A percentile compares a stretch with the other conserved stretches of the same genome.
Conservation (phyloP, 2,329 filamentous ascomycete genomes). For the Alternaria triticimaculans region DNA sequence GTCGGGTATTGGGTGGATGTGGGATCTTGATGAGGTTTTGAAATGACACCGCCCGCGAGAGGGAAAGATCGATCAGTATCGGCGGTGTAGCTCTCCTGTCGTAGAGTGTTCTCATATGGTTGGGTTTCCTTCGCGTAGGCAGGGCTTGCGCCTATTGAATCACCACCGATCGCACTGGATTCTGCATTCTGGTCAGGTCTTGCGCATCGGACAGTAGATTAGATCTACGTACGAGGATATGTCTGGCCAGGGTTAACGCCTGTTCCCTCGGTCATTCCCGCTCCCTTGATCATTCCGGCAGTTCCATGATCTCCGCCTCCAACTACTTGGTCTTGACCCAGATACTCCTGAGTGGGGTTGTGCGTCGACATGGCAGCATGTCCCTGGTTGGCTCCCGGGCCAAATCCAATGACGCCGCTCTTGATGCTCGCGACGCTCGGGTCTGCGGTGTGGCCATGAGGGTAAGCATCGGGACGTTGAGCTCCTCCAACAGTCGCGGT, state of each 20-base stretch:
- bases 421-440: slow-evolving; percentile 49
- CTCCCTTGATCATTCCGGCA: slow-evolving; percentile 9
- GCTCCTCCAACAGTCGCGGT: slow-evolving; percentile 6
- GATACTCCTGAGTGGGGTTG: slow-evolving; percentile 15
- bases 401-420: slow-evolving; percentile 49
- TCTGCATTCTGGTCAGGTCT: slow-evolving; percentile 18
- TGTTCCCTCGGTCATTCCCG: slow-evolving; percentile 1
- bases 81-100: slow-evolving; percentile 23
- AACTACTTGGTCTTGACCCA: slow-evolving; percentile 22
- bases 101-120: slow-evolving; percentile 14
- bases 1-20: slow-evolving; percentile 1
- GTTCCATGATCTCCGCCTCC: slow-evolving; percentile 23
- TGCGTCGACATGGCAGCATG: slow-evolving; percentile 35
- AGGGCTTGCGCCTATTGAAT: slow-evolving; percentile 1
- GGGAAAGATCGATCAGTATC: slow-evolving; percentile 45
- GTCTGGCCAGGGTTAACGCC: slow-evolving; percentile 12
- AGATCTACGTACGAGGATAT: slow-evolving; percentile 29
- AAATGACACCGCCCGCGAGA: slow-evolving; percentile 42
- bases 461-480: slow-evolving; percentile 27
- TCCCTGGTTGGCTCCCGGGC: slow-evolving; percentile 22
- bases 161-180: background rate
- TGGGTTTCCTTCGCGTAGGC: background rate
- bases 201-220: slow-evolving; percentile 1
- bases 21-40: slow-evolving; percentile 8
- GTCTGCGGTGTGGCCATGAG: slow-evolving; percentile 18